Percentiles rank a stretch among this genome's conserved stretches.
Evolutionary conservation across 2,329 filamentous ascomycete genomes (phyloP).

Genomic region (Fusarium kyushuense): DNA sequence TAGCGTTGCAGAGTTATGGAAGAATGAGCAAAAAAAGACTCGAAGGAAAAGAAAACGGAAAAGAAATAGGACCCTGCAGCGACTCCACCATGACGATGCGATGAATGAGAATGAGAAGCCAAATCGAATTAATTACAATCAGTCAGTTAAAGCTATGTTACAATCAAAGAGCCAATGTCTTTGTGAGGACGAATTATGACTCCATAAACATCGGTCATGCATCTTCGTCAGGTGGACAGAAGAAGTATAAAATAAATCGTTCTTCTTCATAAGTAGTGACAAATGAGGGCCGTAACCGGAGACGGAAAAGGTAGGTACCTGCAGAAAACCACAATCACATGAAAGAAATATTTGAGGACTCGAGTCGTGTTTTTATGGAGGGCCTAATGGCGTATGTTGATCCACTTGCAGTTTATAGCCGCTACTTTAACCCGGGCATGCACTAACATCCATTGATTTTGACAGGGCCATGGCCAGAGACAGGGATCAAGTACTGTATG

Average conservation of each 20-base stretch:
- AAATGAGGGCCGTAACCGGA: slow-evolving; percentile 23
- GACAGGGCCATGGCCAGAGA: slow-evolving; percentile 7
- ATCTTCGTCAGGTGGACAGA: slow-evolving; percentile 30
- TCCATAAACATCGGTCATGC: slow-evolving; percentile 13
- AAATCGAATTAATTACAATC: not conserved
- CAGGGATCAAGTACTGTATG: slow-evolving; percentile 32
- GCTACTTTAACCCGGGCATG: slow-evolving; percentile 27
- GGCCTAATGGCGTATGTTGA: slow-evolving; percentile 26
- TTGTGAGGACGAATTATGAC: not conserved
- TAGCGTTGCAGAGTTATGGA: slow-evolving; percentile 27
- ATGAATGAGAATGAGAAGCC: slow-evolving; percentile 3
- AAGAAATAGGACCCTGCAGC: slow-evolving; percentile 38
- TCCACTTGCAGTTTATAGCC: slow-evolving; percentile 32
- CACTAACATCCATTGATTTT: slow-evolving; percentile 18
- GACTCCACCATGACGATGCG: slow-evolving; percentile 43
- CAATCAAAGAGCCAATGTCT: not conserved
- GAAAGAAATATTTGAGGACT: slow-evolving; percentile 19
- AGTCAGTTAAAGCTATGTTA: not conserved
- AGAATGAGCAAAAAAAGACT: slow-evolving; percentile 23
- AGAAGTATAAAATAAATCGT: slow-evolving; percentile 18
- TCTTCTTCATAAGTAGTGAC: slow-evolving; percentile 25
- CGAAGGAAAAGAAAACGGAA: slow-evolving; percentile 31
- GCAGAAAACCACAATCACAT: slow-evolving; percentile 24
- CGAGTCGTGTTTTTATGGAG: slow-evolving; percentile 20
- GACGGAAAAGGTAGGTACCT: slow-evolving; percentile 23